Evolutionary conservation across 176 grass and related monocot genomes (phyloP), one percentile per base, ranked within the genome.

Genomic region (Canna indica): DNA sequence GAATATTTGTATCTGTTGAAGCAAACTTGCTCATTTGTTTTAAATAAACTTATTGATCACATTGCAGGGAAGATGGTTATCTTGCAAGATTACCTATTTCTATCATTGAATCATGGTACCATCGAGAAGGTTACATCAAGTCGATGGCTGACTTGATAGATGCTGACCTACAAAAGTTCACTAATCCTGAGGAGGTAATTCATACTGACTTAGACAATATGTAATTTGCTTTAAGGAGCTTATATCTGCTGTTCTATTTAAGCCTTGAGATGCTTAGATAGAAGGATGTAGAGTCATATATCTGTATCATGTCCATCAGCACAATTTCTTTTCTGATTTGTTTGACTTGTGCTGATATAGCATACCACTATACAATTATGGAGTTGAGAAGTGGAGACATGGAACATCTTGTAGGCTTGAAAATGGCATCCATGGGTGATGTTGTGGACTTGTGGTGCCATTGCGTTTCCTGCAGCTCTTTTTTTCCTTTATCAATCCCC

Each of bases 71-170:
- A 85, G 95, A 99, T 80, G 72, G 73, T 59, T 93, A 88, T 81
- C 88, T 99, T 82, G 73, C 83, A 79, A 80, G 84, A 42, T 59
- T 99, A 75, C 90, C 95, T 36, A 82, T 99, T 80, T 93, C 90
- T 31, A 88, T 99, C 45, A 90, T 99, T 4, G 86, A 90, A 78
- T 93, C 87, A 72, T 99, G 90, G 95, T 99, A 94, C 70, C 84
- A 99, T 57, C 90, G 90, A 26, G 82, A 88, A 73, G 95, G 95
- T 54, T 93, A 99, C 83, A 86, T 90, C 62, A 94, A 90, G 63
- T 99, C 90, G 63, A 99, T 99, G 86, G 80, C 90, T 61, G 86
- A 99, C 70, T 85, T 93, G 47, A 90, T 99, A 71, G 80, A 94
- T 73, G 88, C 83, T 46, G 90, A 94, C 39, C 60, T 93, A 27